Conservation (phyloP, 176 grass and related monocot genomes). For the Themeda triandra region DNA sequence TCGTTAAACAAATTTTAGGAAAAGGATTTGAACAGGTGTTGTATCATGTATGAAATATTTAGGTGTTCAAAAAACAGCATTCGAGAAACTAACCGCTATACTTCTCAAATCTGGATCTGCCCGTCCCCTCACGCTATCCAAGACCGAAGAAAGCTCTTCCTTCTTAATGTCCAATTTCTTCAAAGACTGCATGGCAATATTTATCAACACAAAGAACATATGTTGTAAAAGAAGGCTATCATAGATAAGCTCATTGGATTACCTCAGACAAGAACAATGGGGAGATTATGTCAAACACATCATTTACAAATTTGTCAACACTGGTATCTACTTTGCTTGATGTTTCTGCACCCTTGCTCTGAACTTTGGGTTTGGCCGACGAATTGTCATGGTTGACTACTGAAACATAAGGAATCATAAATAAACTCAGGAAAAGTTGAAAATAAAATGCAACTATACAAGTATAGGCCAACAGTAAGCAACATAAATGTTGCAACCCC, state of each 20-base stretch:
- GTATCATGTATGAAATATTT: neutral
- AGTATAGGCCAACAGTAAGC: neutral
- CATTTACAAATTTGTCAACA: constrained; percentile 62
- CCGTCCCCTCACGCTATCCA: constrained; percentile 37
- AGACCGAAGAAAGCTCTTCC: constrained; percentile 39
- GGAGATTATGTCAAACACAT: constrained; percentile 66
- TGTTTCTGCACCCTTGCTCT: constrained; percentile 41
- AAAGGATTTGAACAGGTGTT: neutral
- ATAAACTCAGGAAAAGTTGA: neutral
- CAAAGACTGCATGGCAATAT: constrained; percentile 45
- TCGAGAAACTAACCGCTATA: constrained; percentile 52
- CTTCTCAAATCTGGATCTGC: constrained; percentile 55
- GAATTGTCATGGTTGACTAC: constrained; percentile 9
- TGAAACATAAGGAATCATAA: constrained; percentile 12
- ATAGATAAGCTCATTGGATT: constrained; percentile 25
- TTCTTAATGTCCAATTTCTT: constrained; percentile 63
- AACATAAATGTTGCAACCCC: neutral
- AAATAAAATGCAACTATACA: constrained; percentile 26
- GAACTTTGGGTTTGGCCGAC: constrained; percentile 33
- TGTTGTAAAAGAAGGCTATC: neutral
- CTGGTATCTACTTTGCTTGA: constrained; percentile 40
- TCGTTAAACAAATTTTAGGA: neutral
- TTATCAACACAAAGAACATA: constrained; percentile 27
- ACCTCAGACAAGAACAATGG: constrained; percentile 61
- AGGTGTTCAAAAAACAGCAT: constrained; percentile 10